Conservation (phyloP, 2,329 filamentous ascomycete genomes). For the Pseudocercospora cruenta region DNA sequence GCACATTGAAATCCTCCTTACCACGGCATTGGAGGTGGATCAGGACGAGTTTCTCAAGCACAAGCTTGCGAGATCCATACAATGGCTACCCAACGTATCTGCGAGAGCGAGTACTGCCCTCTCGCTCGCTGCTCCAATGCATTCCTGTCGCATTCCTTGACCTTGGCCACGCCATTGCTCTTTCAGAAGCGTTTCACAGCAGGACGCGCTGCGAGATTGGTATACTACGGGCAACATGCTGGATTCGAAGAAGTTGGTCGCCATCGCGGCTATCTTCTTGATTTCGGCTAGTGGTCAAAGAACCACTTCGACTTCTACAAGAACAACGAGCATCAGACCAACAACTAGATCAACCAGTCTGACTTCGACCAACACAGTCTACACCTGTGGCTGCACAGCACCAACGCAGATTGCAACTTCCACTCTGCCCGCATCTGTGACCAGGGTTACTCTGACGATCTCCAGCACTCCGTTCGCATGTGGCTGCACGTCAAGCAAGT, state of each 20-base stretch:
- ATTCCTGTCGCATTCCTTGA: too few species aligned
- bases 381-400: conserved; percentile 9
- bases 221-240: too few species aligned
- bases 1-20: too few species aligned
- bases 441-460: not conserved
- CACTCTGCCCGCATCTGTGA: not conserved
- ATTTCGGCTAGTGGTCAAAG: not conserved
- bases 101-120: too few species aligned
- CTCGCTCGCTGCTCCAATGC: too few species aligned
- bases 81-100: too few species aligned
- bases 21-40: too few species aligned
- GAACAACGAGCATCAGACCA: not conserved
- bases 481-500: conserved; percentile 2
- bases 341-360: conserved; percentile 10
- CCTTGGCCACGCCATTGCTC: too few species aligned
- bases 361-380: conserved; percentile 11
- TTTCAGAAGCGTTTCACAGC: too few species aligned
- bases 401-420: conserved; percentile 8
- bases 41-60: too few species aligned
- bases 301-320: not conserved
- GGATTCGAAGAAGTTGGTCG: not conserved
- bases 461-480: not conserved
- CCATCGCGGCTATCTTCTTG: not conserved
- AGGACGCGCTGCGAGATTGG: too few species aligned
- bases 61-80: too few species aligned